Evolutionary conservation across 2,329 filamentous ascomycete genomes (phyloP).

Genomic region (Cercospora beticola): DNA sequence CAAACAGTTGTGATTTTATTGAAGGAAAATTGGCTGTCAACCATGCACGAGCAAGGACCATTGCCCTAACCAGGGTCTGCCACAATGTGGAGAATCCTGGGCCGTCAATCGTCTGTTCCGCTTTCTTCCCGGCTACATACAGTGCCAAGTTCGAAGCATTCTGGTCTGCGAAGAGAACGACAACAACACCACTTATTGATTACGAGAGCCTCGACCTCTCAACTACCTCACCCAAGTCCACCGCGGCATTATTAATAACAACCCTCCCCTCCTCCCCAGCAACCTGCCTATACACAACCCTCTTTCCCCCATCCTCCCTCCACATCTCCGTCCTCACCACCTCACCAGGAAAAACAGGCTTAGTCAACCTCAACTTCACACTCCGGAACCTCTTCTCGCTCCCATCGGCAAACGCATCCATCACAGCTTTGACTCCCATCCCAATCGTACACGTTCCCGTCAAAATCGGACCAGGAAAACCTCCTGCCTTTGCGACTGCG

Average conservation of each 20-base stretch:
- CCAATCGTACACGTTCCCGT: neutral
- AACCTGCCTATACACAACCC: neutral
- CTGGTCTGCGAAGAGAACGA: too few relatives aligned
- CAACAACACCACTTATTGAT: neutral
- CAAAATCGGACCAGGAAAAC: neutral
- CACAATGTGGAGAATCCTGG: constrained; percentile 6
- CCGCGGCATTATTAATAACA: neutral
- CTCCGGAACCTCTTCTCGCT: neutral
- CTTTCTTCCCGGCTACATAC: neutral
- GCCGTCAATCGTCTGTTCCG: neutral
- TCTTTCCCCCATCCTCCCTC: neutral
- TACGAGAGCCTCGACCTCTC: neutral
- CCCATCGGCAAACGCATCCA: neutral
- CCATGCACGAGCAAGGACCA: neutral
- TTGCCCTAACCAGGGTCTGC: neutral
- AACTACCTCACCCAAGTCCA: neutral
- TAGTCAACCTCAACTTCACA: neutral
- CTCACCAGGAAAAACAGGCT: neutral
- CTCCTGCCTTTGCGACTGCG: neutral
- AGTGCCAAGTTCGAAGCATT: neutral
- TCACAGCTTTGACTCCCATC: neutral
- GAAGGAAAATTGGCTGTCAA: neutral
- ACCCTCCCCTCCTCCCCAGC: neutral
- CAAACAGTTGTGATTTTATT: too few relatives aligned
- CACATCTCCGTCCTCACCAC: neutral